These are phyloP conservation scores for Cunninghamia lanceolata DNA, from an alignment of 75 land plant genomes.

Conservation along the genomic window DNA sequence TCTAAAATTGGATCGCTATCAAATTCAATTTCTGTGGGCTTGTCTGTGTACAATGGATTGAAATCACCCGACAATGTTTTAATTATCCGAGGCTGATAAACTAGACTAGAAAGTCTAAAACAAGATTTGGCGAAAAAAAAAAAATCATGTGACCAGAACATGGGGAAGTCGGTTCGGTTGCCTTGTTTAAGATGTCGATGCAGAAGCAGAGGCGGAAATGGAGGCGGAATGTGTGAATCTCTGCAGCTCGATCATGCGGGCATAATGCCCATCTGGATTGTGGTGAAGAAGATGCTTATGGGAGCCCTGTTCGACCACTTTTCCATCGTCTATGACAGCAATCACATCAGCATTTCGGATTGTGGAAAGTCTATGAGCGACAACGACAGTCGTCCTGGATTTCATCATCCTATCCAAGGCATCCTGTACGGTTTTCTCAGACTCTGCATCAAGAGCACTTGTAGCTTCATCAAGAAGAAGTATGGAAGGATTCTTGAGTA, in stretches of 20 bases:
- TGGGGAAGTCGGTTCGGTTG: no score
- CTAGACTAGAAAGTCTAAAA: not conserved
- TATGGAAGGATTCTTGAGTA: conserved; percentile 67
- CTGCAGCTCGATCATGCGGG: conserved; percentile 71
- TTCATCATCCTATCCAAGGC: conserved; percentile 72
- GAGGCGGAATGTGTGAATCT: conserved; percentile 13
- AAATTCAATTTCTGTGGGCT: no score
- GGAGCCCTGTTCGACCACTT: conserved; percentile 81
- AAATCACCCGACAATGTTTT: not conserved
- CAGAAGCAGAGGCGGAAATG: not conserved
- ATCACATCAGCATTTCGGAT: conserved; percentile 66
- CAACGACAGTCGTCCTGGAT: conserved; percentile 72
- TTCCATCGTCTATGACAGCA: conserved; percentile 82
- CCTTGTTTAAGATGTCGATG: not conserved
- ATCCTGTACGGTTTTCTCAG: conserved; percentile 78
- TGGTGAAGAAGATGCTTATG: conserved; percentile 67
- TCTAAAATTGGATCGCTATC: no score
- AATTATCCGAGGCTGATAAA: not conserved
- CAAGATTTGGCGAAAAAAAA: not conserved
- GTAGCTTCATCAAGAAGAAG: conserved; percentile 93
- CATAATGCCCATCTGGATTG: conserved; percentile 68
- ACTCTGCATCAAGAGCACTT: conserved; percentile 86
- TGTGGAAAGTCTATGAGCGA: conserved; percentile 80
- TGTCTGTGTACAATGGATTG: not conserved
- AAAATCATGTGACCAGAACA: not conserved